Evolutionary conservation across 805 yeast genomes (phyloP), one percentile per base, ranked within the genome.

Genomic region (Kurtzmaniella fragi): DNA sequence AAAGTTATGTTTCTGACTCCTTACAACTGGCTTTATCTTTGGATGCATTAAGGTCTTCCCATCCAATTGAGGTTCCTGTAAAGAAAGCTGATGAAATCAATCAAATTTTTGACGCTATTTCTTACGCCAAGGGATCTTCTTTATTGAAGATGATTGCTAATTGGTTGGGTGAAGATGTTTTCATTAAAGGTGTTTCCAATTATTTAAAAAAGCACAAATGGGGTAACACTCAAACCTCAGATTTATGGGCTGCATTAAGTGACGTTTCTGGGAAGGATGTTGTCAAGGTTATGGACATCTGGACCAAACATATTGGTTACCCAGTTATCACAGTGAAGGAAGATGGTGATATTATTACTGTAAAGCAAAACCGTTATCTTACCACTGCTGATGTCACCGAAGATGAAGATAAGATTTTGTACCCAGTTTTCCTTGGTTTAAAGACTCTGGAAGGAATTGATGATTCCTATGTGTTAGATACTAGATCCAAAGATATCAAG

Each of bases 61-160:
- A 85, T 59, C 93, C 95, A 32, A 80, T 85, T 48, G 90, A 85
- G 61, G 91, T 85, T 29, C 89, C 91, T 13, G 86, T 86, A 23
- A 75, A 78, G 57, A 74, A 74, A 46, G 90, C 89, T 16, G 84
- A 78, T 51, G 90, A 85, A 56, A 82, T 85, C 50, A 83, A 83
- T 59, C 93, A 85, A 68, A 82, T 85, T 47, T 85, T 85, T 56
- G 95, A 85, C 59, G 86, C 89, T 32, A 85, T 85, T 49, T 84
- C 93, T 8, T 85, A 85, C 59, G 70, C 84, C 28, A 85, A 85
- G 62, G 95, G 95, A 49, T 82, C 91, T 14, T 79, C 88, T 5
- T 68, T 83, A 43, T 73, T 84, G 60, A 78, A 85, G 60, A 85
- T 84, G 95, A 77, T 84, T 50, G 77, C 87, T 32, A 76, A 74